phyloP scores from a whole-genome alignment of 2,329 filamentous ascomycete genomes.

The Zasmidium citrigriseum region DNA sequence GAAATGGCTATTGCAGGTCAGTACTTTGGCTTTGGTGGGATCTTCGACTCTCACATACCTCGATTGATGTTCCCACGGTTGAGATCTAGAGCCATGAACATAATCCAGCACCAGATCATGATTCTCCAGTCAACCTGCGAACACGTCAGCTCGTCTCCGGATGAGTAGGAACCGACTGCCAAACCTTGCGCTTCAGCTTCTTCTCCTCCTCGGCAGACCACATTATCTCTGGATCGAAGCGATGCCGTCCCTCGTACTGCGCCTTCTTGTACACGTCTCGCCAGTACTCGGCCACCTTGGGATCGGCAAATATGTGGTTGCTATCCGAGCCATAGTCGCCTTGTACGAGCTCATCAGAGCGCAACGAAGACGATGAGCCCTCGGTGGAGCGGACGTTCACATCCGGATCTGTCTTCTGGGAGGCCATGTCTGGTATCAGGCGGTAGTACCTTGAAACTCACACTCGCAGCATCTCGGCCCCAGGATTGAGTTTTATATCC shows the following conservation, averaged over 20 bases:
- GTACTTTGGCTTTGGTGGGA: conserved; percentile 4
- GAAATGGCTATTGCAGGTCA: conserved; percentile 22
- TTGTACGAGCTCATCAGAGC: conserved; percentile 17
- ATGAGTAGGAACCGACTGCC: neutral
- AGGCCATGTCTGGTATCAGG: neutral
- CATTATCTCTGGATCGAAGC: conserved; percentile 49
- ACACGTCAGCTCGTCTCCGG: neutral
- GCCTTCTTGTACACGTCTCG: conserved; percentile 56
- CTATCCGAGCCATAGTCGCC: conserved; percentile 19
- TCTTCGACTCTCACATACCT: conserved; percentile 3
- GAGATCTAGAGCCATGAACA: conserved; percentile 30
- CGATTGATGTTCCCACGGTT: conserved; percentile 33
- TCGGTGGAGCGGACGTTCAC: neutral
- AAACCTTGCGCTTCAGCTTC: conserved; percentile 30
- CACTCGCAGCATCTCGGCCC: no score
- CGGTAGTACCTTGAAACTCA: no score
- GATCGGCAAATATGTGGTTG: conserved; percentile 48
- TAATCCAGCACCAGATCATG: conserved; percentile 29
- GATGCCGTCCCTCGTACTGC: conserved; percentile 51
- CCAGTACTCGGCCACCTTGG: conserved; percentile 56
- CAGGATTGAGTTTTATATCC: no score
- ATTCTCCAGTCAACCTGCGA: conserved; percentile 25
- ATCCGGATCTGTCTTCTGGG: neutral
- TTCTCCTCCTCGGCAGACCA: conserved; percentile 49
- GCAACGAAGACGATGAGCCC: neutral